Evolutionary conservation across 352 stramenopile species (phyloP).

Genomic region (Blastocystis sp.): DNA sequence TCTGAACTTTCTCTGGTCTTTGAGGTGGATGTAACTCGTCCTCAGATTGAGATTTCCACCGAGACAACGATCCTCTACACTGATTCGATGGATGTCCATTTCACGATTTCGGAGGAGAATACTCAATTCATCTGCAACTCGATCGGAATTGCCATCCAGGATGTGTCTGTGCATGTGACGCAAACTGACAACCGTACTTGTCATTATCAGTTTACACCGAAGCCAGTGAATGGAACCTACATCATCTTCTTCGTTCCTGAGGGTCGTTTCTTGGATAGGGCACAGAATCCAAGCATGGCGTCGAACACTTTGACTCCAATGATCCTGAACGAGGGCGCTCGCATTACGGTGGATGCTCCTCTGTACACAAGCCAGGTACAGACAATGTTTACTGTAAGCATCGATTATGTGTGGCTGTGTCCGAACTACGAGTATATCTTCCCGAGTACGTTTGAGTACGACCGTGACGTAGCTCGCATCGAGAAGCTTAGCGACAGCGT

Average conservation of each 20-base stretch:
- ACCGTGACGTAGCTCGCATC: slow-evolving; percentile 1
- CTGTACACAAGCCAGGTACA: background rate
- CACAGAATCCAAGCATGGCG: background rate
- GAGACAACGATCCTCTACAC: background rate
- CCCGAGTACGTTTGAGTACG: slow-evolving; percentile 27
- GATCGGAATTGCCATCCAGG: slow-evolving; percentile 13
- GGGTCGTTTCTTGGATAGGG: background rate
- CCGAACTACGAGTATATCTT: slow-evolving; percentile 40
- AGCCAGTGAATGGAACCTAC: slow-evolving; percentile 47
- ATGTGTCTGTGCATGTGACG: background rate
- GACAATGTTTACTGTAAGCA: background rate
- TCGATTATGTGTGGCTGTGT: slow-evolving; percentile 40
- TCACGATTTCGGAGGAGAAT: background rate
- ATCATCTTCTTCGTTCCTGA: slow-evolving; percentile 34
- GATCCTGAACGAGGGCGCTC: background rate
- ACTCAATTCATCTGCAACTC: background rate
- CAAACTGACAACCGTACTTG: background rate
- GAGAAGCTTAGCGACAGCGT: background rate
- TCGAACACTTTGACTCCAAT: background rate
- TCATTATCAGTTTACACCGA: background rate
- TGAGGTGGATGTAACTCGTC: background rate
- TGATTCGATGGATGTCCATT: background rate
- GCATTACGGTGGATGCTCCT: background rate
- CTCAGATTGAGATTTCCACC: background rate
- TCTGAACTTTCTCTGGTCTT: background rate